Percentiles rank a stretch among this genome's conserved stretches.
These are phyloP conservation scores for Neurospora sp. DNA, from an alignment of 495 filamentous ascomycete genomes.

Conservation along the genomic window DNA sequence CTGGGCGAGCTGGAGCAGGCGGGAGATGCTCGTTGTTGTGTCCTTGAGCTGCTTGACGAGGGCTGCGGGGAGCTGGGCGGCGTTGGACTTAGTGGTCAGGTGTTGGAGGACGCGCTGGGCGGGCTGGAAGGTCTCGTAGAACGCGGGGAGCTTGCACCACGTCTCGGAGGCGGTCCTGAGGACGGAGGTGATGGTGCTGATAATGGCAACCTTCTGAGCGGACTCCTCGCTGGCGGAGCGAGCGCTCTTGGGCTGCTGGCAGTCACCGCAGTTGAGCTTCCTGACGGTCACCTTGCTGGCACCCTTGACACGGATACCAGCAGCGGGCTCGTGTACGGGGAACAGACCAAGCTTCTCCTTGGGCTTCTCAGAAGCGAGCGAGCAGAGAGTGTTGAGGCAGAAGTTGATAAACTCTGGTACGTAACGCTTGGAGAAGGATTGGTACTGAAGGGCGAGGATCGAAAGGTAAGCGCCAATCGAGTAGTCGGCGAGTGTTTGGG, in stretches of 20 bases:
- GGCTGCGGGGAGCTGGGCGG: slow-evolving; percentile 34
- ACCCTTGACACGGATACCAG: slow-evolving; percentile 42
- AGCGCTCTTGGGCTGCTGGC: slow-evolving; percentile 22
- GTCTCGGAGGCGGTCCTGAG: slow-evolving; percentile 49
- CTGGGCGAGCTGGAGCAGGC: slow-evolving; percentile 45
- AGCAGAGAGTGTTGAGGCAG: slow-evolving; percentile 61
- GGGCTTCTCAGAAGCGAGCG: slow-evolving; percentile 47
- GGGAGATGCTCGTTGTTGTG: slow-evolving; percentile 34
- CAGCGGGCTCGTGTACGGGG: slow-evolving; percentile 48
- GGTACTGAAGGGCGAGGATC: slow-evolving; percentile 70
- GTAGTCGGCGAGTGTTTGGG: slow-evolving; percentile 51
- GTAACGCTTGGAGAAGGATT: slow-evolving; percentile 69
- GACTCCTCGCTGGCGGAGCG: slow-evolving; percentile 11
- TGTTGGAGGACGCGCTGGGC: slow-evolving; percentile 44
- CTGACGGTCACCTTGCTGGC: slow-evolving; percentile 23
- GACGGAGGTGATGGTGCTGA: slow-evolving; percentile 47
- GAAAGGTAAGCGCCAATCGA: slow-evolving; percentile 67
- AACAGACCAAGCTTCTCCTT: slow-evolving; percentile 41
- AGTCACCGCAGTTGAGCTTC: slow-evolving; percentile 44
- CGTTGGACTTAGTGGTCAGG: slow-evolving; percentile 39
- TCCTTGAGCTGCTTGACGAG: slow-evolving; percentile 28
- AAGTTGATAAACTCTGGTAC: slow-evolving; percentile 83
- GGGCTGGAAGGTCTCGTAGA: slow-evolving; percentile 61
- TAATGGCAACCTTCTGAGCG: slow-evolving; percentile 46
- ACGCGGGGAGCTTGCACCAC: slow-evolving; percentile 60